Conservation (phyloP, 2,329 filamentous ascomycete species). For the Stachybotrys chlorohalonatus region DNA sequence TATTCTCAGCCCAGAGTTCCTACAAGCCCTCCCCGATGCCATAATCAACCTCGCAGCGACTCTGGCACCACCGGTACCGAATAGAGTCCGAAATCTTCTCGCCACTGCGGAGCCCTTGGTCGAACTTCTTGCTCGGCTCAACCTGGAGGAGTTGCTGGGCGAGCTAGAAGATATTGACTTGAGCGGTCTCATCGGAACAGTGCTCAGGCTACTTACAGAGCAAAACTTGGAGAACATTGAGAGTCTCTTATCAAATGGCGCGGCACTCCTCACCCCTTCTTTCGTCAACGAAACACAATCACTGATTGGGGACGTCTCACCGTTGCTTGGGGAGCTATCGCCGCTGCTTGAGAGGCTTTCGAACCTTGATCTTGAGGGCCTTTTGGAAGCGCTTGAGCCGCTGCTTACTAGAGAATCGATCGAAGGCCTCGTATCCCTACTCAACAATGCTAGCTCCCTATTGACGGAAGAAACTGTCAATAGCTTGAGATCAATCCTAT, state of each 20-base stretch:
- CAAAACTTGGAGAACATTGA: constrained; percentile 23
- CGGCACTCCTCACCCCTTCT: constrained; percentile 20
- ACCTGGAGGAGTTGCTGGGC: constrained; percentile 23
- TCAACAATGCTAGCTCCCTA: constrained; percentile 19
- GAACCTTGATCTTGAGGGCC: constrained; percentile 20
- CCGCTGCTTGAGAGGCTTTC: constrained; percentile 14
- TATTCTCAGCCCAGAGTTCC: constrained; percentile 27
- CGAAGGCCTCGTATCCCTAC: constrained; percentile 14
- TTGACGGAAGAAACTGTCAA: constrained; percentile 12
- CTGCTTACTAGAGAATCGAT: constrained; percentile 17
- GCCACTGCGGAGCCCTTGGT: constrained; percentile 17
- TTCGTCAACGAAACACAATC: constrained; percentile 23
- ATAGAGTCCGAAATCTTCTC: constrained; percentile 16
- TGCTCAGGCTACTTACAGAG: constrained; percentile 19
- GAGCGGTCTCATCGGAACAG: constrained; percentile 16
- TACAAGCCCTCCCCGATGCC: constrained; percentile 29
- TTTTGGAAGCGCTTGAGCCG: constrained; percentile 17
- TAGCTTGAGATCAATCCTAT: constrained; percentile 10
- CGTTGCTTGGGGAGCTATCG: constrained; percentile 17
- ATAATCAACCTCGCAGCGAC: constrained; percentile 29
- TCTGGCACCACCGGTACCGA: constrained; percentile 26
- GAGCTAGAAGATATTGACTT: constrained; percentile 21
- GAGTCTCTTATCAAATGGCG: constrained; percentile 25
- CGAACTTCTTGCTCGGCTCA: constrained; percentile 18
- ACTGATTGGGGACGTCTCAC: constrained; percentile 23